Evolutionary conservation across 2,329 filamentous ascomycete species (phyloP).

Genomic region (Pseudocercospora vitis): DNA sequence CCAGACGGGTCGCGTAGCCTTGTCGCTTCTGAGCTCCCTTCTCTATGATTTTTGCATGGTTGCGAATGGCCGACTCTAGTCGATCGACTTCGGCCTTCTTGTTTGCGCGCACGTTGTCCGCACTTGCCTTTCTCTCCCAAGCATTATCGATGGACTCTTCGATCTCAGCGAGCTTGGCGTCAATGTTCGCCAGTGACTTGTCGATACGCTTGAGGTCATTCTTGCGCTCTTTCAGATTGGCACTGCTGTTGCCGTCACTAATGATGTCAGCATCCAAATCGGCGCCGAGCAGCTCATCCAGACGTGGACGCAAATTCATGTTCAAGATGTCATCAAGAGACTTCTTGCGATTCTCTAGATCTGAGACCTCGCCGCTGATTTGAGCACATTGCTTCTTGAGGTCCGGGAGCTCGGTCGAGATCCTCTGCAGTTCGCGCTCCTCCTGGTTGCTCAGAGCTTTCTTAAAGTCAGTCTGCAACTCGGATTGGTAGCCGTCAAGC

Average conservation of each 20-base stretch:
- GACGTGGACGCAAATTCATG: conserved; percentile 82
- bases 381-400: conserved; percentile 76
- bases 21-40: conserved; percentile 89
- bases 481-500: conserved; percentile 73
- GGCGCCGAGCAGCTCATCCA: conserved; percentile 80
- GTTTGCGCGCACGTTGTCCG: conserved; percentile 60
- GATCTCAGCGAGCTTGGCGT: conserved; percentile 69
- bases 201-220: conserved; percentile 77
- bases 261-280: conserved; percentile 64
- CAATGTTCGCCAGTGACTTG: conserved; percentile 65
- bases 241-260: conserved; percentile 55
- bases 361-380: conserved; percentile 69
- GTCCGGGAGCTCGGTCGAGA: conserved; percentile 68
- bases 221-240: conserved; percentile 73
- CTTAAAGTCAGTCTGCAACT: conserved; percentile 85
- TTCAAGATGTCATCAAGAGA: conserved; percentile 82
- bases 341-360: conserved; percentile 77
- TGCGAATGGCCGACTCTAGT: conserved; percentile 74
- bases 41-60: conserved; percentile 84
- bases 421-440: conserved; percentile 72
- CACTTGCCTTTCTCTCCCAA: conserved; percentile 55
- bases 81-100: conserved; percentile 73
- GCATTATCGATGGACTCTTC: conserved; percentile 68
- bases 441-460: conserved; percentile 82
- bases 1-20: conserved; percentile 70